These are phyloP conservation scores for Phytophthora palmivora DNA, from an alignment of 352 stramenopile genomes.

Conservation along the genomic window DNA sequence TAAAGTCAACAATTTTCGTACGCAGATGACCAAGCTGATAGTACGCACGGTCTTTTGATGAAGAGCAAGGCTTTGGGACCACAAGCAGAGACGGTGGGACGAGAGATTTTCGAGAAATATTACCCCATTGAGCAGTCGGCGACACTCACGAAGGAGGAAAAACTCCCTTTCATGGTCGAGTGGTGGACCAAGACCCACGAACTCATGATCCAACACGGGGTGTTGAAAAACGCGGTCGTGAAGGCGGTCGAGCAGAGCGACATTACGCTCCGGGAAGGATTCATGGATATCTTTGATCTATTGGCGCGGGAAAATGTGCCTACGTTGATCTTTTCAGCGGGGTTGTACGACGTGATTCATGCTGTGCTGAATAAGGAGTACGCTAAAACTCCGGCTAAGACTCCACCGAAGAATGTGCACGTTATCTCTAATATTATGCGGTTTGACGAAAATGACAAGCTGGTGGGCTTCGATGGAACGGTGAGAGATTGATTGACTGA, in stretches of 20 bases:
- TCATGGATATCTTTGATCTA: constrained; percentile 69
- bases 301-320: constrained; percentile 65
- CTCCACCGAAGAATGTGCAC: constrained; percentile 65
- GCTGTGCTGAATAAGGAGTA: constrained; percentile 75
- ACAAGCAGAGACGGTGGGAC: constrained; percentile 29
- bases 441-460: constrained; percentile 56
- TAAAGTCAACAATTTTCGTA: constrained; percentile 2
- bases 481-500: constrained; percentile 21
- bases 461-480: constrained; percentile 62
- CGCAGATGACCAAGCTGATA: constrained; percentile 53
- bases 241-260: constrained; percentile 59
- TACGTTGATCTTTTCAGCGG: constrained; percentile 76
- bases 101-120: constrained; percentile 74
- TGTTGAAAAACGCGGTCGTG: constrained; percentile 51
- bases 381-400: constrained; percentile 37
- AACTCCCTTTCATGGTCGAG: constrained; percentile 81
- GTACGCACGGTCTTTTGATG: constrained; percentile 64
- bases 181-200: constrained; percentile 70
- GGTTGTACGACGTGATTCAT: constrained; percentile 85
- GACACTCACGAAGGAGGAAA: constrained; percentile 70
- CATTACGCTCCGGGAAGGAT: constrained; percentile 63
- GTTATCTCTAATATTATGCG: constrained; percentile 87
- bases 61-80: constrained; percentile 52
- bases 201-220: constrained; percentile 62
- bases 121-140: constrained; percentile 81